Evolutionary conservation across 495 filamentous ascomycete genomes (phyloP), one percentile per base, ranked within the genome.

Genomic region (Lepidopterella palustris): DNA sequence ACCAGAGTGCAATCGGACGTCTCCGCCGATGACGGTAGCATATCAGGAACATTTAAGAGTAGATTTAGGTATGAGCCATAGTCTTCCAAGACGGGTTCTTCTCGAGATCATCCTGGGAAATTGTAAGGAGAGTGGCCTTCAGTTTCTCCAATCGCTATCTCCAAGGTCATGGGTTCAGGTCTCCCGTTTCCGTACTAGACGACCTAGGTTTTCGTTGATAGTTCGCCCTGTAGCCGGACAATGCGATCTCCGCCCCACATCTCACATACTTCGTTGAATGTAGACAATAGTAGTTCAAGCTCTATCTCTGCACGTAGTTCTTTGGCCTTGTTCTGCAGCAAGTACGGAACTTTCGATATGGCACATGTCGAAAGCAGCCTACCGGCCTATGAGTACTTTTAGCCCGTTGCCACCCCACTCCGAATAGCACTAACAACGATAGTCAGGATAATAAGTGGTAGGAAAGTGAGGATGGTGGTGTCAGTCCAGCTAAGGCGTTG

Each of bases 391-490:
- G 8, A 72, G 4, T 26, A 61, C 66, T 35, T 69, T 69, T 4
- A 70, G 29, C 49, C 58, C 63, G 10, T 55, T 54, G 18, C 24
- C 49, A 3, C 65, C 59, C 23, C 58, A 52, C 0, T 48, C 5
- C 60, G 42, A 9, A 62, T 62, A 0, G 60, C 60, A 27, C 39
- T 52, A 4, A 62, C 60, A 8, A 62, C 53, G 6, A 21, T 29
- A 6, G 60, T 62, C 1, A 62, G 5, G 20, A 62, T 58, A 25
- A 54, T 55, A 6, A 62, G 31, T 10, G 60, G 60, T 2, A 27
- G 67, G 45, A 66, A 60, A 0, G 62, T 65, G 25, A 71, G 60
- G 35, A 70, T 47, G 31, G 70, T 61, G 11, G 59, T 57, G 31
- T 71, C 69, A 2, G 60, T 60, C 65, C 59, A 70, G 3, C 61